Evolutionary conservation across 441 rosid species (phyloP), one percentile per base, ranked within the genome.

Genomic region (Breynia disticha): DNA sequence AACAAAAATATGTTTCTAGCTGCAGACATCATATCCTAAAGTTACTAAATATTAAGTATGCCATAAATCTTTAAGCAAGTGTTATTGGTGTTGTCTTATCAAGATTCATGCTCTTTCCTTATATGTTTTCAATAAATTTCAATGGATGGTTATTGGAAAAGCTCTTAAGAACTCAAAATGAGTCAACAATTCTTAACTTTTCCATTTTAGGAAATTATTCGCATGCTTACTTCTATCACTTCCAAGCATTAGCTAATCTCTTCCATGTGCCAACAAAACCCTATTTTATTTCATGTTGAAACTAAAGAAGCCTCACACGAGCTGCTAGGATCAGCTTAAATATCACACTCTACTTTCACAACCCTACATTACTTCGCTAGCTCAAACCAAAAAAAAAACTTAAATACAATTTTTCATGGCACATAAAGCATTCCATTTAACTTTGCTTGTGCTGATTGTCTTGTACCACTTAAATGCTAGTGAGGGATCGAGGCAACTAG

Each of bases 181-280:
- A 44, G 47, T 20, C 39, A 11, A 16, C 21, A 41, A 59, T 47
- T 11, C 15, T 41, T 15, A 41, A 41, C 4, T 41, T 37, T 28
- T 28, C 81, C 70, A 48, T 54, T 69, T 81, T 19, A 37, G 56
- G 78, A 58, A 78, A 68, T 46, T 63, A 76, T 68, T 74, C 77
- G 51, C 75, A 50, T 62, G 64, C 66, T 53, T 52, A 12, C 57
- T 52, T 61, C 14, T 60, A 38, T 35, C 20, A 20, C 16, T 51
- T 65, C 19, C 10, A 16, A 11, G 44, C 51, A n/a, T 20, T 20
- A 61, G 41, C 54, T 60, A 67, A 39, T 48, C 52, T 47, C 59
- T 54, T 64, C 53, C 74, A 72, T 68, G 56, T 57, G 53, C 57
- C 20, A 22, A 20, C 9, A 45, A 63, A 46, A 60, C 50, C 47